These are phyloP conservation scores for Ophiosphaerella narmari DNA, from an alignment of 2,329 filamentous ascomycete genomes.

Conservation along the genomic window DNA sequence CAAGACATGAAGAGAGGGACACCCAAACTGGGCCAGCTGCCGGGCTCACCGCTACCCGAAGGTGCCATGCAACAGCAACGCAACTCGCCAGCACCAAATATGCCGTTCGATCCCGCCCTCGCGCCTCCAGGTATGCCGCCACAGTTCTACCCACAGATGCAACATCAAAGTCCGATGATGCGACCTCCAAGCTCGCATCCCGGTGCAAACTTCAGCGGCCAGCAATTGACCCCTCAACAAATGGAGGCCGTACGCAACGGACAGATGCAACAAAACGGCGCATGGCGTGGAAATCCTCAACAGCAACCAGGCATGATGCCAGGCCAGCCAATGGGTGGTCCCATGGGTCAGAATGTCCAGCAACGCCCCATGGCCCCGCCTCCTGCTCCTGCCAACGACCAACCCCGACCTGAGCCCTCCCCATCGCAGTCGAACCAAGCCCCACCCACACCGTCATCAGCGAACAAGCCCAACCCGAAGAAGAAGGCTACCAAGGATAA, in stretches of 20 bases:
- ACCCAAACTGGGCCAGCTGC: slow-evolving; percentile 73
- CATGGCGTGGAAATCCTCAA: slow-evolving; percentile 42
- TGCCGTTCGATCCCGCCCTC: slow-evolving; percentile 54
- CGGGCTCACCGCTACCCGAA: slow-evolving; percentile 70
- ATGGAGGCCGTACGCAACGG: slow-evolving; percentile 51
- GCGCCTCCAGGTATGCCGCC: slow-evolving; percentile 54
- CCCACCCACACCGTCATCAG: slow-evolving; percentile 76
- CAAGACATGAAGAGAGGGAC: slow-evolving; percentile 78
- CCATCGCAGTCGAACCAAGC: slow-evolving; percentile 56
- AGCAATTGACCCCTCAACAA: slow-evolving; percentile 65
- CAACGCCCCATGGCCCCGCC: slow-evolving; percentile 64
- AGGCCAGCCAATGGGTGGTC: slow-evolving; percentile 56
- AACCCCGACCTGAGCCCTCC: slow-evolving; percentile 53
- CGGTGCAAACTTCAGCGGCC: slow-evolving; percentile 62
- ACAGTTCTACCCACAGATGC: slow-evolving; percentile 44
- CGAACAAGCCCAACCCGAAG: slow-evolving; percentile 74
- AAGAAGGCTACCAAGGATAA: slow-evolving; percentile 74
- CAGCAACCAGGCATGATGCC: slow-evolving; percentile 59
- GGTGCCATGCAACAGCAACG: slow-evolving; percentile 67
- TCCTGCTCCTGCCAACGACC: slow-evolving; percentile 50
- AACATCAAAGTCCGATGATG: slow-evolving; percentile 56
- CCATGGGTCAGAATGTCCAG: slow-evolving; percentile 69
- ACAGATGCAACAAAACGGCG: slow-evolving; percentile 43
- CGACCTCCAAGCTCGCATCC: slow-evolving; percentile 54
- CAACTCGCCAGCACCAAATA: slow-evolving; percentile 64